phyloP scores from a whole-genome alignment of 2,329 filamentous ascomycete species.

The Nannizziopsis arthrosporioides region DNA sequence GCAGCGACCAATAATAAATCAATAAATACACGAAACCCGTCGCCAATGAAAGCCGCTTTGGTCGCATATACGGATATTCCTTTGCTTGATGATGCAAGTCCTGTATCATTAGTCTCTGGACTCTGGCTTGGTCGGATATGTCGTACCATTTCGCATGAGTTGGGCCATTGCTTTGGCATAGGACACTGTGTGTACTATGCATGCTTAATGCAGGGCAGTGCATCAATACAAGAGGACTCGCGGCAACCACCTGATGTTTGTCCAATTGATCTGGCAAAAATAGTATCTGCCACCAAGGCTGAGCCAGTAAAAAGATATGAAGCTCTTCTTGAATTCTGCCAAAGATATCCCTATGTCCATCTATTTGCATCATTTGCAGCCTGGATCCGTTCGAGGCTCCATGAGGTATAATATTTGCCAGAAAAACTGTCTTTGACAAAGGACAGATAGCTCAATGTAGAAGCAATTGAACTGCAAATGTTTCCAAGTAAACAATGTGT shows the following conservation, averaged over 20 bases:
- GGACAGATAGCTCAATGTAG: not conserved
- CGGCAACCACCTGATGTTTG: conserved; percentile 27
- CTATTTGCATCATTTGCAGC: conserved; percentile 20
- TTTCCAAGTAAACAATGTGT: not conserved
- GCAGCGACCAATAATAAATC: not conserved
- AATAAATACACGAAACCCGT: not conserved
- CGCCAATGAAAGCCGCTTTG: conserved; percentile 15
- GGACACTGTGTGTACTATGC: conserved; percentile 47
- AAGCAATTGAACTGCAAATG: not conserved
- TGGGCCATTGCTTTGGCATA: conserved; percentile 56
- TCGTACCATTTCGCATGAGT: conserved; percentile 51
- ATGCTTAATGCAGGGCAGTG: conserved; percentile 26
- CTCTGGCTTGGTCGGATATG: conserved; percentile 49
- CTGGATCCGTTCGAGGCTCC: conserved; percentile 14
- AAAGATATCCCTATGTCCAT: conserved; percentile 12
- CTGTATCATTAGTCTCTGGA: conserved; percentile 22
- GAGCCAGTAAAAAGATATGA: conserved; percentile 16
- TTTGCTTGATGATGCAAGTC: conserved; percentile 7
- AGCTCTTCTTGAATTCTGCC: conserved; percentile 19
- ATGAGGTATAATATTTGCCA: not conserved
- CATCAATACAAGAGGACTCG: conserved; percentile 23
- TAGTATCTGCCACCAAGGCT: conserved; percentile 18
- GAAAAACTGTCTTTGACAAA: not conserved
- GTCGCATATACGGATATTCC: conserved; percentile 11
- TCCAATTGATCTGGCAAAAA: conserved; percentile 23